phyloP scores from a whole-genome alignment of 106 monocot species.

The Chionographis japonica region DNA sequence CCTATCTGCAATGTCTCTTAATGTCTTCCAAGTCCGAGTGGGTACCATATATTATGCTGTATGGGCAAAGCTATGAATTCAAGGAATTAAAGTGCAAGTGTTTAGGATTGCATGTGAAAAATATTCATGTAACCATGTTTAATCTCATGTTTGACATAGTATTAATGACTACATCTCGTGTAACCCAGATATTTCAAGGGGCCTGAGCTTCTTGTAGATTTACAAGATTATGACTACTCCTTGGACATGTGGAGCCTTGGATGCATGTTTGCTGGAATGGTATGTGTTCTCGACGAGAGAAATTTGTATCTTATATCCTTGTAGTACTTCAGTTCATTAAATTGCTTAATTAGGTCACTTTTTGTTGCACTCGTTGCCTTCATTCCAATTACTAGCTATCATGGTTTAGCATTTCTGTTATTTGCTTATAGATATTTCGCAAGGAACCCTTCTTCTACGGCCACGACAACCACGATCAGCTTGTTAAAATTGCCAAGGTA shows the following conservation, averaged over 20 bases:
- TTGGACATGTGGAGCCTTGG: slow-evolving; percentile 99
- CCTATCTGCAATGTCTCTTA: too few species aligned
- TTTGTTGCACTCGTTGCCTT: background rate
- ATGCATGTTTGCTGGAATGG: slow-evolving; percentile 99
- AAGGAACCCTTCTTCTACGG: slow-evolving; percentile 93
- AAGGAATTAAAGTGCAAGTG: too few species aligned
- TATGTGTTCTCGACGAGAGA: slow-evolving; percentile 3
- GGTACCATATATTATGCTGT: too few species aligned
- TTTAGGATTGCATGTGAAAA: too few species aligned
- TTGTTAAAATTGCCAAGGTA: slow-evolving; percentile 89
- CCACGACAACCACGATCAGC: slow-evolving; percentile 89
- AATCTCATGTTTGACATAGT: background rate
- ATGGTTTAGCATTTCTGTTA: background rate
- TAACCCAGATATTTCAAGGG: slow-evolving; percentile 83
- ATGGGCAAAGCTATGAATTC: too few species aligned
- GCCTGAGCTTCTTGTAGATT: slow-evolving; percentile 87
- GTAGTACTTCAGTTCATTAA: background rate
- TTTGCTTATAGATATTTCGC: slow-evolving; percentile 68
- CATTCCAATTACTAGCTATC: background rate
- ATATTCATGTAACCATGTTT: too few species aligned
- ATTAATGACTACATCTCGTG: slow-evolving; percentile 3
- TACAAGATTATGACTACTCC: slow-evolving; percentile 96
- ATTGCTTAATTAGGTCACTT: background rate
- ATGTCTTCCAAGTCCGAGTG: too few species aligned
- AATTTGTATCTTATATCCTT: background rate